These are phyloP conservation scores for Sarcocystis neurona DNA, from an alignment of 169 alveolate species.

Conservation along the genomic window DNA sequence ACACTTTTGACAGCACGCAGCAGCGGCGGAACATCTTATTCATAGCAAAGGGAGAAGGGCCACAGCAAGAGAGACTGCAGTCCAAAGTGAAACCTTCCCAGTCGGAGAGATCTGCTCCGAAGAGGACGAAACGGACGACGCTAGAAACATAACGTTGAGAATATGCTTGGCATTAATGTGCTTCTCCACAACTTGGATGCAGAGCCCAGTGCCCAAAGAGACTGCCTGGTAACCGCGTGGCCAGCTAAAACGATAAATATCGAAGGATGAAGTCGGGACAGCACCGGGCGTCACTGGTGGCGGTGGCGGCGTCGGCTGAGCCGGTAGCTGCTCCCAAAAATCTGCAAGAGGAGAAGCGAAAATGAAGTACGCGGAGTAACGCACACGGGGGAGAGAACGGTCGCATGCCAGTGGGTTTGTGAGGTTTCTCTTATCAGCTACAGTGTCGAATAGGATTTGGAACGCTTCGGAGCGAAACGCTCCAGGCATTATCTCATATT, in stretches of 20 bases:
- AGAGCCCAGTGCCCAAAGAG: neutral
- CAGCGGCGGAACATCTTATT: too few relatives aligned
- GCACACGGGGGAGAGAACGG: too few relatives aligned
- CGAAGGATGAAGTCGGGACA: too few relatives aligned
- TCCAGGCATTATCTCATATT: neutral
- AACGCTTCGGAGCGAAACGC: neutral
- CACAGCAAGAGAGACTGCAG: neutral
- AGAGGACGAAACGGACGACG: too few relatives aligned
- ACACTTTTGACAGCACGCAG: too few relatives aligned
- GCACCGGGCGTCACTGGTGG: too few relatives aligned
- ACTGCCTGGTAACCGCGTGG: neutral
- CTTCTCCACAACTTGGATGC: neutral
- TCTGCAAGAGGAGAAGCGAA: conserved; percentile 23
- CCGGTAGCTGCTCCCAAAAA: conserved; percentile 10
- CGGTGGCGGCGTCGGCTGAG: too few relatives aligned
- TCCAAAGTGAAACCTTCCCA: neutral
- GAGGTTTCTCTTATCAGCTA: neutral
- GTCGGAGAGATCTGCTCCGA: neutral
- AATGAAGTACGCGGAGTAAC: conserved; percentile 14
- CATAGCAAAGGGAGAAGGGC: neutral
- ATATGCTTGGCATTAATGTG: neutral
- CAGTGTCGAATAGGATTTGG: neutral
- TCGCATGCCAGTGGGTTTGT: neutral
- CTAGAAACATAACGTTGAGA: neutral
- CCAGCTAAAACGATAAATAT: conserved; percentile 9